Base-by-base conservation (phyloP, 164 flowering plant genomes). In the Stephania yunnanensis region DNA sequence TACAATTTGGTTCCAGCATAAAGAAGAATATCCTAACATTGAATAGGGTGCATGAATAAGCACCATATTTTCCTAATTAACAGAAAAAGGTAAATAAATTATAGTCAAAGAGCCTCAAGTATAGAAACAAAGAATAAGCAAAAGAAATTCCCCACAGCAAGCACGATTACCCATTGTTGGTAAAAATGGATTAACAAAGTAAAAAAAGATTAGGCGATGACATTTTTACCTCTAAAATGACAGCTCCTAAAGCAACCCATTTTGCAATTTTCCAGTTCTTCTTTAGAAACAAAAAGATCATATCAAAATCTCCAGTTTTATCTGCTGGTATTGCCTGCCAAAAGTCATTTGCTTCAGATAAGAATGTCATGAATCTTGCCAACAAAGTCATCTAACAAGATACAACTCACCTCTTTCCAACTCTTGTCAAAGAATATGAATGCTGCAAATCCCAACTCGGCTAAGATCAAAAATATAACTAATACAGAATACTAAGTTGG, bases 241-340 rank as follows among this genome's bases (percentile, higher is more conserved):
- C 97, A 81, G 77, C 84, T 65, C 92, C 97, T 69, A 95, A 87
- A 78, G 98, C 97, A 80, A 90, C 97, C 99, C 99, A 95, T 77
- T 78, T 91, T 25, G 84, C 85, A 76, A 92, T 89, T 42, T 82
- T 81, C 99, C 99, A 95, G 83, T 95, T 79, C 75, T 89, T 85
- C 80, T 86, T 81, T 79, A 95, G 87, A 79, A 93, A 93, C 45
- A 73, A 80, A 83, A 88, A 90, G 36, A 95, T 93, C 89, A 77
- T 84, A 25, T 85, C 89, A 78, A 93, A 93, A 75, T 92, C 85
- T 73, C 99, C 98, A 77, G 96, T 95, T 76, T 82, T 87, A 77
- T 95, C 98, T 7, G 83, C 75, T 31, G 99, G 99, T 72, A 95
- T 78, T 72, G 80, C 86, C 98, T 95, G 87, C 9, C 12, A 82